Percentiles rank a stretch among this genome's conserved stretches.
Conservation (phyloP, 2,329 filamentous ascomycete species). For the Gnomoniopsis smithogilvyi region DNA sequence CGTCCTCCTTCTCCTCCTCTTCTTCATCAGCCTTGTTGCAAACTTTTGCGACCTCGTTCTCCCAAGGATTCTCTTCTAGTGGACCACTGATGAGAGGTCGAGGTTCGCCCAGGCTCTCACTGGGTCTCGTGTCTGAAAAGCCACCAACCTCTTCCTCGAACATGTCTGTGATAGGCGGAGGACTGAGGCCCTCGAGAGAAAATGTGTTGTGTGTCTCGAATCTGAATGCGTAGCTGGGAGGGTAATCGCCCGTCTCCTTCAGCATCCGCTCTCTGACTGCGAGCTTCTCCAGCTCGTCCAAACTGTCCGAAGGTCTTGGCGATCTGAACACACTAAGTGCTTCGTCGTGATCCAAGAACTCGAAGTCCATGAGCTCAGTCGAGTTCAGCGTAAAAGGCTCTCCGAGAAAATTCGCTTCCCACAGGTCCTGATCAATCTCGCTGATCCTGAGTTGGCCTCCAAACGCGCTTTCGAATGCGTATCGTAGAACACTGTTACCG, state of each 20-base stretch:
- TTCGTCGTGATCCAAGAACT: conserved; percentile 10
- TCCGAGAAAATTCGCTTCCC: background rate
- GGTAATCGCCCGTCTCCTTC: background rate
- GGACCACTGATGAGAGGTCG: background rate
- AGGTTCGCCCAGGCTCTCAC: background rate
- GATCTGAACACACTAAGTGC: conserved; percentile 13
- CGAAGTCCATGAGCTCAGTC: background rate
- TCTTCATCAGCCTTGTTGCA: background rate
- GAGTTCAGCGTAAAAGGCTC: background rate
- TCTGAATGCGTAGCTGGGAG: background rate
- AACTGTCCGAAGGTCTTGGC: conserved; percentile 12
- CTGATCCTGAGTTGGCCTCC: background rate
- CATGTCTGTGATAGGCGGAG: background rate
- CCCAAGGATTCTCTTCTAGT: background rate
- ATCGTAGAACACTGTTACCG: background rate
- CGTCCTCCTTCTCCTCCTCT: background rate
- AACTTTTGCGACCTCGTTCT: background rate
- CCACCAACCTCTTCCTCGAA: background rate
- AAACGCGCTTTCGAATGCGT: background rate
- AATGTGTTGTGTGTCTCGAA: background rate
- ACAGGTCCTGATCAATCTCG: background rate
- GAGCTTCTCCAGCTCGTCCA: conserved; percentile 8
- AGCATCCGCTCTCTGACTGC: background rate
- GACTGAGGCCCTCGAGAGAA: background rate
- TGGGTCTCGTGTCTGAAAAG: background rate